phyloP scores from a whole-genome alignment of 495 filamentous ascomycete species.

The Staphylotrichum tortipilum region DNA sequence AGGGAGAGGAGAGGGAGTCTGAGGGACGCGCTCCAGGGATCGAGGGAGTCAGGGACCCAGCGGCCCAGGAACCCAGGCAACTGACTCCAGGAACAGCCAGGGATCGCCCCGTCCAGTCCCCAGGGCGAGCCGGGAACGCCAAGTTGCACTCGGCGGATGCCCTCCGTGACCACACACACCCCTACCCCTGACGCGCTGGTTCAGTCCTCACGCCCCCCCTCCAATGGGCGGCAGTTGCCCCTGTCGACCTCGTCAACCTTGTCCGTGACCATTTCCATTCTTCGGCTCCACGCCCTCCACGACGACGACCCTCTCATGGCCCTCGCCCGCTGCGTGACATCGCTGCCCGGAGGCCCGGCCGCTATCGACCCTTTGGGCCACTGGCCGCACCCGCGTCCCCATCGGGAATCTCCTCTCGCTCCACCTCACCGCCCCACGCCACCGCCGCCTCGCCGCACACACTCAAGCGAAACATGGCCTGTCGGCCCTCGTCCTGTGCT shows the following conservation, averaged over 20 bases:
- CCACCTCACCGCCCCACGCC: slow-evolving; percentile 6
- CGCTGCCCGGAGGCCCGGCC: slow-evolving; percentile 13
- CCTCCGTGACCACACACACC: slow-evolving; percentile 26
- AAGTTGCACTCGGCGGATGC: slow-evolving; percentile 23
- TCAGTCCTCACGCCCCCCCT: slow-evolving; percentile 1
- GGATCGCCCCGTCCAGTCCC: too few relatives aligned
- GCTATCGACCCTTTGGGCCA: slow-evolving; percentile 17
- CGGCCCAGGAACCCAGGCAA: too few relatives aligned
- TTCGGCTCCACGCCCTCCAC: slow-evolving; percentile 19
- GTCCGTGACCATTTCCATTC: slow-evolving; percentile 19
- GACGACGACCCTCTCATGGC: slow-evolving; percentile 9
- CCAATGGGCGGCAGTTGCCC: slow-evolving; percentile 25
- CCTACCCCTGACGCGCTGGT: slow-evolving; percentile 5
- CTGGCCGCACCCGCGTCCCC: slow-evolving; percentile 5
- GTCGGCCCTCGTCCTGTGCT: neutral
- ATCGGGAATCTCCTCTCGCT: neutral
- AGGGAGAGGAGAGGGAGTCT: too few relatives aligned
- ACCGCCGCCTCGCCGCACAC: slow-evolving; percentile 4
- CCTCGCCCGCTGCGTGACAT: slow-evolving; percentile 16
- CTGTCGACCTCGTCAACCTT: slow-evolving; percentile 19
- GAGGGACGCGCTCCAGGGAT: too few relatives aligned
- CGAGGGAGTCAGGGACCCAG: too few relatives aligned
- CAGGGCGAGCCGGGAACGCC: neutral
- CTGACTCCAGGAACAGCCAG: too few relatives aligned
- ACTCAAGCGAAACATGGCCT: slow-evolving; percentile 9